Evolutionary conservation across 148 eudicot genomes (phyloP).

Genomic region (Salicornia ramosissima): DNA sequence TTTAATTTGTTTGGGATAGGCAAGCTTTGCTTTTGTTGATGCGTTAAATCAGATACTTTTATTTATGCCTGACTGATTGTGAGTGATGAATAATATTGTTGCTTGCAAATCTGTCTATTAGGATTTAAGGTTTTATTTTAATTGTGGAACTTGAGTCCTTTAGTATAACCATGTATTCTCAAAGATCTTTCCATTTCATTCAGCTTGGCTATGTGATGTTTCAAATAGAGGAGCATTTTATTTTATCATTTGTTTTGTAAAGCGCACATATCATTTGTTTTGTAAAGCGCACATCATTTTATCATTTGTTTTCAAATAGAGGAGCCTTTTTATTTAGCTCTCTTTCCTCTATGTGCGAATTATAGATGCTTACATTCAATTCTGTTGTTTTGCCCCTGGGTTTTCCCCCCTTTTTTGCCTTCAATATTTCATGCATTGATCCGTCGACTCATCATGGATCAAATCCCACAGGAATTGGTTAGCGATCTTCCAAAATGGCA

Average conservation of each 20-base stretch:
- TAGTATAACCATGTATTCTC: too few relatives aligned
- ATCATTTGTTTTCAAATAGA: too few relatives aligned
- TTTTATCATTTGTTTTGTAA: background rate
- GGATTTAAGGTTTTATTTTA: background rate
- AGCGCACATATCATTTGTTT: background rate
- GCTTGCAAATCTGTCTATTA: slow-evolving; percentile 1
- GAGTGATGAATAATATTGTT: background rate
- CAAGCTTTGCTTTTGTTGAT: background rate
- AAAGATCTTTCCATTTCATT: background rate
- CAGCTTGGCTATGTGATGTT: background rate
- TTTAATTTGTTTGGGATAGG: background rate
- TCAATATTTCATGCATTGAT: background rate
- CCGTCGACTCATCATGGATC: slow-evolving; percentile 14
- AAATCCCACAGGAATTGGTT: slow-evolving; percentile 45
- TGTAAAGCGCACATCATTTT: too few relatives aligned
- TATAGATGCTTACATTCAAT: background rate
- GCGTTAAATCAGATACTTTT: background rate
- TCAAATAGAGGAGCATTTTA: background rate
- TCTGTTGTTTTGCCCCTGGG: too few relatives aligned
- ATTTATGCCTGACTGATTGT: background rate
- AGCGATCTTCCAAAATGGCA: slow-evolving; percentile 32
- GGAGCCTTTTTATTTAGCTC: background rate
- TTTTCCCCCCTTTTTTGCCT: background rate
- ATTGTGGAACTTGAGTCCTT: background rate
- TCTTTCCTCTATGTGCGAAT: background rate